phyloP scores from a whole-genome alignment of 2,329 filamentous ascomycete genomes.

The Rutstroemia sydowiana region DNA sequence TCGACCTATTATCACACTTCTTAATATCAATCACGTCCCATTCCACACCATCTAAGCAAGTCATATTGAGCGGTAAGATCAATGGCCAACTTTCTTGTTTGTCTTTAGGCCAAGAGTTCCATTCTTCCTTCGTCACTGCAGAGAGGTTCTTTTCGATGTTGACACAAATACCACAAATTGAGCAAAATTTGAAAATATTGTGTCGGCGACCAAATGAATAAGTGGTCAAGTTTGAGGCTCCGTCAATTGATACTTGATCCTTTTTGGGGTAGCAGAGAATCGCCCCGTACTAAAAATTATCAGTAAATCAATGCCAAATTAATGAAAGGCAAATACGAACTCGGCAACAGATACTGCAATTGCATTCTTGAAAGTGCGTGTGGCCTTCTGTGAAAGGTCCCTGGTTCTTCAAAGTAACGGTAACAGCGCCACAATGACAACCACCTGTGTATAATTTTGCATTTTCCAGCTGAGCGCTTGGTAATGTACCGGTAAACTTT shows the following conservation, averaged over 20 bases:
- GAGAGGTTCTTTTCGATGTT: background rate
- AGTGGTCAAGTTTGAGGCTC: background rate
- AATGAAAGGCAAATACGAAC: too few relatives aligned
- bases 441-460: conserved; percentile 19
- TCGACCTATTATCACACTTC: conserved; percentile 3
- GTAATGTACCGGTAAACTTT: conserved; percentile 11
- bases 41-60: conserved; percentile 13
- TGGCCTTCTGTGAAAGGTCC: conserved; percentile 3
- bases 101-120: background rate
- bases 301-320: too few relatives aligned
- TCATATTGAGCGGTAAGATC: conserved; percentile 12
- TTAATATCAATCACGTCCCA: conserved; percentile 11
- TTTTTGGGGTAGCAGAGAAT: conserved; percentile 9
- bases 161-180: conserved; percentile 9
- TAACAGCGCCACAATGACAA: conserved; percentile 24
- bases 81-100: conserved; percentile 5
- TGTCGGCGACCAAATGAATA: conserved; percentile 9
- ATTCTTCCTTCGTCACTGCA: background rate
- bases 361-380: conserved; percentile 14
- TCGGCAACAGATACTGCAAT: conserved; percentile 19
- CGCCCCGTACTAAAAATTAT: conserved; percentile 5
- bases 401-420: conserved; percentile 16
- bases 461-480: conserved; percentile 13
- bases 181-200: conserved; percentile 11
- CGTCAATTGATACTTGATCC: conserved; percentile 9